Base-by-base conservation (phyloP, 352 stramenopile species). In the Phytopythium boreale region DNA sequence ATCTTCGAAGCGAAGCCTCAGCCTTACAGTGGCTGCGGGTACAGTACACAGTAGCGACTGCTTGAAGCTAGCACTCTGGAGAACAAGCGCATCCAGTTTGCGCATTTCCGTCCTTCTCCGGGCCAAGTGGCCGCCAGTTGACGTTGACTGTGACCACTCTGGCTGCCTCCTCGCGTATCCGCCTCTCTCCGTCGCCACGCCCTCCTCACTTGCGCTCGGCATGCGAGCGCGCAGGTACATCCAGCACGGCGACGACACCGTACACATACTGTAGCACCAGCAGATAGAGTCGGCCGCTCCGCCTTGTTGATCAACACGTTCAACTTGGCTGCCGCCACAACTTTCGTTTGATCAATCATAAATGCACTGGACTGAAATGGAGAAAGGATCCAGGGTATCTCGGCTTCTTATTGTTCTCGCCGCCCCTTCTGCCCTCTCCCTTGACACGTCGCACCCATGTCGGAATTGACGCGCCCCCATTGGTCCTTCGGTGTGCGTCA, bases 401-500 rank as follows among this genome's bases (percentile, higher is more conserved):
- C 34, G 34, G 34, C 6, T 14, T 14, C 50, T 57, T 57, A 10
- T 39, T 41, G 26, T 57, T 57, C 15, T 41, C 14, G 49, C 27
- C 50, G 49, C 27, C 49, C 27, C 29, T 34, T 56, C 49, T 56
- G 24, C 22, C 49, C 22, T n/a, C 49, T 10, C 20, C 17, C 49
- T 37, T 57, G 53, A 27, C 31, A 59, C 53, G 53, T 59, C 53
- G 53, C 53, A 22, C 14, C 31, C 53, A 26, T 24, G 27, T 20
- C 17, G 14, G n/a, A 9, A 59, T 43, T 46, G 31, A 34, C n/a
- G 53, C 31, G 19, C n/a, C 15, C 17, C 20, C 9, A 59, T 59
- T 59, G 53, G 53, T 44, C n/a, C 31, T 59, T 29, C 53, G 53
- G 22, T 59, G 53, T 59, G 53, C 53, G 53, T 59, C 53, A 59